Base-by-base conservation (phyloP, 1,284 basidiomycete species). In the Gymnopus androsaceus region DNA sequence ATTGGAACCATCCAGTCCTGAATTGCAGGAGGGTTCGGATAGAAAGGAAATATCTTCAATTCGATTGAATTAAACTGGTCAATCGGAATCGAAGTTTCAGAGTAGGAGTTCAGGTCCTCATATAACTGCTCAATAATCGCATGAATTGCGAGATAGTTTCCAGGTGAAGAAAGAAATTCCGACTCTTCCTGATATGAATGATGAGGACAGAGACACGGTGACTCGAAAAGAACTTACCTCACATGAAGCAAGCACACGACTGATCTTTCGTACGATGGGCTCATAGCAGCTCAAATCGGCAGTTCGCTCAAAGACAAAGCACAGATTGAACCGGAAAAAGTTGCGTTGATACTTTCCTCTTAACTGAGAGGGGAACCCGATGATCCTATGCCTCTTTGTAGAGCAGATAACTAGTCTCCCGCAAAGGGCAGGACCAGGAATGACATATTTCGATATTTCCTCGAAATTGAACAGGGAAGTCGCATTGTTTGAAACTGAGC, bases 1-100 rank as follows among this genome's bases (percentile, higher is more conserved):
- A 99, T 79, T 1, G 96, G 97, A 0, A 99, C 97, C 73, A 94
- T 88, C 95, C 96, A 99, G 66, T 98, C 94, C 60, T 90, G 82
- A 21, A 98, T 91, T 0, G 82, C 76, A 0, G 90, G 86, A 8
- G 97, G 97, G 66, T 98, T 98, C 3, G 95, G 92, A 65, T 95
- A 98, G 71, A 95, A 96, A 0, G 94, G 97, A 60, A 98, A 95
- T 34, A 99, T 90, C 69, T 97, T 97, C 63, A 99, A 73, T 67
- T 97, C 94, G 57, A 97, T 89, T 4, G 91, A 92, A 68, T 94
- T 95, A 77, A 92, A 94, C 51, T 83, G 80, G 69, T 95, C 92
- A 57, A 98, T 86, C 1, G 83, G 80, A 53, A 98, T 95, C 2
- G 91, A 93, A 1, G 95, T 95, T 72, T 97, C 95, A 0, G 93